Conservation (phyloP, 1,284 basidiomycete species). For the Calocybe gambosa region DNA sequence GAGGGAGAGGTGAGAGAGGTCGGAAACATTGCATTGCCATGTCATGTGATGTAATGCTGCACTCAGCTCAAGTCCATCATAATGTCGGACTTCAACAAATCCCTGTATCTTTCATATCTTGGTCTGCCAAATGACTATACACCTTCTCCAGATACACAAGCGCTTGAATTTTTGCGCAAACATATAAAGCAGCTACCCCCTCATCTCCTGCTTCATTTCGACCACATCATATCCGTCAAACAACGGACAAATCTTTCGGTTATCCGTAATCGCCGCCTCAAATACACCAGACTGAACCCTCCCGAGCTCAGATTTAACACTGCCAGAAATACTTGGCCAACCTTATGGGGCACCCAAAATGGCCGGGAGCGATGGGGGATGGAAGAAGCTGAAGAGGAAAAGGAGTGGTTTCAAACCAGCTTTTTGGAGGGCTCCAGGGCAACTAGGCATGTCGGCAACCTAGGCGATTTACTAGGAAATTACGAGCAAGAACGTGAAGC, state of each 20-base stretch:
- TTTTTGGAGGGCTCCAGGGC: constrained; percentile 48
- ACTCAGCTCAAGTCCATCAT: not conserved
- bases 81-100: constrained; percentile 31
- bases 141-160: constrained; percentile 53
- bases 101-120: constrained; percentile 53
- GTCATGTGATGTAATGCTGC: not conserved
- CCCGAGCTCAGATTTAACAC: constrained; percentile 43
- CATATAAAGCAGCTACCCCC: constrained; percentile 64
- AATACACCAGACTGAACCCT: constrained; percentile 49
- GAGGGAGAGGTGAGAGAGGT: not conserved
- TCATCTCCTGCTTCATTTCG: constrained; percentile 53
- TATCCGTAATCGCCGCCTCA: constrained; percentile 66
- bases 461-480: constrained; percentile 56
- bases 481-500: constrained; percentile 73
- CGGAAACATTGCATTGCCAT: not conserved
- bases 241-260: constrained; percentile 54
- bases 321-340: constrained; percentile 56
- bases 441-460: constrained; percentile 59
- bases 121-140: constrained; percentile 48
- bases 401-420: constrained; percentile 53
- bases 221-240: constrained; percentile 58
- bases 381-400: constrained; percentile 59
- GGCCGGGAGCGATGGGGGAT: constrained; percentile 42
- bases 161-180: constrained; percentile 54
- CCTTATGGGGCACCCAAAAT: constrained; percentile 42